Evolutionary conservation across 345 rosid genomes (phyloP).

Genomic region (Hibiscus syriacus): DNA sequence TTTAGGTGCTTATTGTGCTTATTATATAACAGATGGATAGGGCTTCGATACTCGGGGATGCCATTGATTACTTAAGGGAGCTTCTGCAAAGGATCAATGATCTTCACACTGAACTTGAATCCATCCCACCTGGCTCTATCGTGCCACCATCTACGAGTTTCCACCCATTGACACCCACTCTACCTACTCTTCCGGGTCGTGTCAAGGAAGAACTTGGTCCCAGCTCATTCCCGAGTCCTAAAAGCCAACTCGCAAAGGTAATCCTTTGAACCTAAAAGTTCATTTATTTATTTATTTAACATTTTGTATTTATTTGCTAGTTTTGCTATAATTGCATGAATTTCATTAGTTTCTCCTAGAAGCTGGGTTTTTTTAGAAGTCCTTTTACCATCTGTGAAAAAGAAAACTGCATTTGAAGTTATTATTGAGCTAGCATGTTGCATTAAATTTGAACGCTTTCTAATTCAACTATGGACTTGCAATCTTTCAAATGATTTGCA

Average conservation of each 20-base stretch:
- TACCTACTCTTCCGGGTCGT: constrained; percentile 61
- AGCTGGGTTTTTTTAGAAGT: background rate
- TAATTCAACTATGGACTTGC: background rate
- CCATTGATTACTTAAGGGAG: constrained; percentile 91
- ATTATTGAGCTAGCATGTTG: background rate
- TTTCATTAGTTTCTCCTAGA: background rate
- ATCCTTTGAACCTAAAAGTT: constrained; percentile 2
- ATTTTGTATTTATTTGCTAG: background rate
- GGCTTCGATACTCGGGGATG: constrained; percentile 96
- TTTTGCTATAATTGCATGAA: background rate
- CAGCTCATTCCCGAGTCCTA: constrained; percentile 60
- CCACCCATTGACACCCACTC: constrained; percentile 86
- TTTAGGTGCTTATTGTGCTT: too few relatives aligned
- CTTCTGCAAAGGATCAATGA: constrained; percentile 90
- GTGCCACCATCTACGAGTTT: constrained; percentile 55
- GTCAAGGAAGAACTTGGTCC: constrained; percentile 82
- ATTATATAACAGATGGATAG: constrained; percentile 73
- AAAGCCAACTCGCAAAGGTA: constrained; percentile 86
- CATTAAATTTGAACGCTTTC: background rate
- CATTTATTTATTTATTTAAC: background rate
- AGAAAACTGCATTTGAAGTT: too few relatives aligned
- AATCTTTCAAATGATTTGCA: background rate
- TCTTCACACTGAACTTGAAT: constrained; percentile 82
- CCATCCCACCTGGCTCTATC: constrained; percentile 57
- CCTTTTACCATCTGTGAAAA: background rate